Percentiles rank a stretch among this genome's conserved stretches.
phyloP scores from a whole-genome alignment of 1,284 basidiomycete genomes.

The Pseudozyma hubeiensis region DNA sequence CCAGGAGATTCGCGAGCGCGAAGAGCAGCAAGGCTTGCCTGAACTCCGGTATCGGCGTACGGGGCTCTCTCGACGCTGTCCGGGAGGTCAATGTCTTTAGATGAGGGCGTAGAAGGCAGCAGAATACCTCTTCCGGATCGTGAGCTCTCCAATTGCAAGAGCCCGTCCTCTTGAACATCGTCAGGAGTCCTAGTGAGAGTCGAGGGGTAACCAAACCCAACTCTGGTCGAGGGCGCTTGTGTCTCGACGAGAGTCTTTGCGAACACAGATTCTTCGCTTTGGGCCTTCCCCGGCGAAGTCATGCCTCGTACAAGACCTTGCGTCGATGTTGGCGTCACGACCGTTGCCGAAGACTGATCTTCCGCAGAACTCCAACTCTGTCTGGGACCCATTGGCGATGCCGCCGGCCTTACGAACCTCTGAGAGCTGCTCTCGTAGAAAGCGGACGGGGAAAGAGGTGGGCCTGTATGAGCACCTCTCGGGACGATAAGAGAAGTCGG shows the following conservation, averaged over 20 bases:
- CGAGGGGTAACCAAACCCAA: neutral
- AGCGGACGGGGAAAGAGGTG: conserved; percentile 23
- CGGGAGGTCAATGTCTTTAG: neutral
- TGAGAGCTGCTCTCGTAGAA: conserved; percentile 8
- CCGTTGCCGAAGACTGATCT: conserved; percentile 12
- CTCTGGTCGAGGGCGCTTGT: too few species aligned
- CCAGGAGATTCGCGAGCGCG: conserved; percentile 42
- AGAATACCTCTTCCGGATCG: conserved; percentile 9
- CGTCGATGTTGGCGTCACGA: conserved; percentile 2
- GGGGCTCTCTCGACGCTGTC: conserved; percentile 20
- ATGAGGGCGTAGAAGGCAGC: neutral
- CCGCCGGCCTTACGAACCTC: neutral
- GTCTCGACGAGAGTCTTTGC: too few species aligned
- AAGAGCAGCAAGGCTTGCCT: conserved; percentile 41
- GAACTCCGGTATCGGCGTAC: conserved; percentile 41
- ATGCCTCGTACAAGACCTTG: conserved; percentile 8
- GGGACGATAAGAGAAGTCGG: neutral
- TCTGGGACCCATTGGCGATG: conserved; percentile 1
- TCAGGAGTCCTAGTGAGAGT: neutral
- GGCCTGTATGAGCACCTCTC: neutral
- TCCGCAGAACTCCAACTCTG: conserved; percentile 29
- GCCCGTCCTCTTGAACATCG: conserved; percentile 15
- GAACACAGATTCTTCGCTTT: neutral
- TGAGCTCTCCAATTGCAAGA: conserved; percentile 15
- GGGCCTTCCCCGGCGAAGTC: neutral